These are phyloP conservation scores for Suillus placidus DNA, from an alignment of 768 basidiomycete genomes.

Conservation along the genomic window DNA sequence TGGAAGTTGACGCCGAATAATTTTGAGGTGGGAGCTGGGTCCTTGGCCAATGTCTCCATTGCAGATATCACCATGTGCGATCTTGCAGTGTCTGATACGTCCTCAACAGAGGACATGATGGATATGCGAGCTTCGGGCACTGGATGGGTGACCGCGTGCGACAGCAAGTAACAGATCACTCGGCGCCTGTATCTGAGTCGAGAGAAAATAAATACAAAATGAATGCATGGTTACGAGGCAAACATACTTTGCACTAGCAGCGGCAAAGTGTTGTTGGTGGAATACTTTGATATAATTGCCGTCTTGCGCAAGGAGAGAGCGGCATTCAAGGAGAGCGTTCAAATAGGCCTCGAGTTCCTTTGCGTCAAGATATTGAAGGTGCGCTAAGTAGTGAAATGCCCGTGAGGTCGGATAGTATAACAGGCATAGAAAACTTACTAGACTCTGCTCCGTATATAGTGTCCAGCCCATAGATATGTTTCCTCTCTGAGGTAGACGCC, in stretches of 20 bases:
- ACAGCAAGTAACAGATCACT: conserved; percentile 75
- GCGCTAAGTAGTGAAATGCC: conserved; percentile 33
- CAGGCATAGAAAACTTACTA: conserved; percentile 41
- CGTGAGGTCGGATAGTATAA: conserved; percentile 10
- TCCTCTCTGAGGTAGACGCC: conserved; percentile 41
- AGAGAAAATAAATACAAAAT: conserved; percentile 2
- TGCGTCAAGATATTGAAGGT: conserved; percentile 71
- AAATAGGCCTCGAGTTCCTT: conserved; percentile 64
- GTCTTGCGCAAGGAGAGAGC: conserved; percentile 64
- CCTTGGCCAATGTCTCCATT: conserved; percentile 43
- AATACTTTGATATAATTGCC: conserved; percentile 56
- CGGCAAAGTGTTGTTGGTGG: conserved; percentile 58
- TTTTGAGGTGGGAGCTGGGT: conserved; percentile 27
- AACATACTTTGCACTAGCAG: conserved; percentile 51
- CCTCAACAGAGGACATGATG: conserved; percentile 52
- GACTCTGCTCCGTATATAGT: conserved; percentile 66
- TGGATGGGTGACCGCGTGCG: conserved; percentile 69
- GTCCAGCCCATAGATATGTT: conserved; percentile 72
- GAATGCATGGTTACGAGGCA: conserved; percentile 23
- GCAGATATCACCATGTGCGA: conserved; percentile 61
- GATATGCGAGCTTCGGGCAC: conserved; percentile 49
- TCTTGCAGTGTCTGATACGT: conserved; percentile 45
- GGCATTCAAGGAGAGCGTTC: conserved; percentile 48
- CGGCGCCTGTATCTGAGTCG: conserved; percentile 64
- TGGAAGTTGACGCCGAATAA: conserved; percentile 43